These are phyloP conservation scores for Mycena rebaudengoi DNA, from an alignment of 768 basidiomycete genomes.

Conservation along the genomic window DNA sequence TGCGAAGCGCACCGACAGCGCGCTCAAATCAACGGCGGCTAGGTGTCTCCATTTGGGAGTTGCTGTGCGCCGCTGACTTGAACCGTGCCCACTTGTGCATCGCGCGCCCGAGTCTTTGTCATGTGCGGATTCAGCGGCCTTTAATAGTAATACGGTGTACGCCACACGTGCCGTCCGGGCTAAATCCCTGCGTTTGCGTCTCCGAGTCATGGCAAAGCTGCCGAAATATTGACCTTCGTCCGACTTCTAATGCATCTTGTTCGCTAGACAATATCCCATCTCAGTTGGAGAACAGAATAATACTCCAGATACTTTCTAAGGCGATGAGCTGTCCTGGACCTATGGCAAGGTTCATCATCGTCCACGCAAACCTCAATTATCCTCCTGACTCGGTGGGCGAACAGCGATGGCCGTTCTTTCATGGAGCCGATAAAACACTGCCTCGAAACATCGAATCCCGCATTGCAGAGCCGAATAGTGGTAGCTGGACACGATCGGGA, in stretches of 20 bases:
- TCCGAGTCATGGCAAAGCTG: too few species aligned
- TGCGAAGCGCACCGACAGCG: too few species aligned
- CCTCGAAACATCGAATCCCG: constrained; percentile 2
- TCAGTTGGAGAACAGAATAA: constrained; percentile 2
- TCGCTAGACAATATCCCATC: constrained; percentile 1
- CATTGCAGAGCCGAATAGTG: background rate
- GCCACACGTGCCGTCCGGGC: too few species aligned
- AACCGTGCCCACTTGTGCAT: too few species aligned
- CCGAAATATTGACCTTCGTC: background rate
- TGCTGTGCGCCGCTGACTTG: too few species aligned
- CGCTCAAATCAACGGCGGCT: too few species aligned
- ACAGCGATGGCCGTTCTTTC: constrained; percentile 6
- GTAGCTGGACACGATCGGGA: background rate
- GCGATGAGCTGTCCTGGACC: constrained; percentile 4
- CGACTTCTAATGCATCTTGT: background rate
- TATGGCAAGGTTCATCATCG: background rate
- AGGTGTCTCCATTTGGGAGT: too few species aligned
- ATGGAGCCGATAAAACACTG: background rate
- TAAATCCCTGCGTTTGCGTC: too few species aligned
- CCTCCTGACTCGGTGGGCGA: background rate
- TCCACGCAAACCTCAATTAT: too few species aligned
- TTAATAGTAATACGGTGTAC: too few species aligned
- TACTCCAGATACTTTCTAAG: background rate
- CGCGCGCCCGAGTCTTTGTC: too few species aligned
- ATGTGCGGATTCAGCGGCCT: too few species aligned